These are phyloP conservation scores for Entomortierella lignicola DNA, from an alignment of 192 early-diverging fungal species.

Conservation along the genomic window DNA sequence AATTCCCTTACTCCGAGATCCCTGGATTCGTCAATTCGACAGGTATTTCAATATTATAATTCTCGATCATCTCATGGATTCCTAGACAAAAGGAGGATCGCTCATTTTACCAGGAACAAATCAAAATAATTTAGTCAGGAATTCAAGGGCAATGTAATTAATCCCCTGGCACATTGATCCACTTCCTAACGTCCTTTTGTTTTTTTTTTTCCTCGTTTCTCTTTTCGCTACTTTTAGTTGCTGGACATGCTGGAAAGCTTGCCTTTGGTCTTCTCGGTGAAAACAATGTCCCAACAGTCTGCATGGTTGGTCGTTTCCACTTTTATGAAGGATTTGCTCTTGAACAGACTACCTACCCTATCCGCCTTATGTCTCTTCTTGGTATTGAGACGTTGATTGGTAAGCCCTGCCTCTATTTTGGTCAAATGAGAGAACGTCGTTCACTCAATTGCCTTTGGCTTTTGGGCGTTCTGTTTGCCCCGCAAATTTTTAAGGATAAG, in stretches of 20 bases:
- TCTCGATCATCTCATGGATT: no score
- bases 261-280: conserved; percentile 87
- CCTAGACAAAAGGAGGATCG: no score
- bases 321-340: conserved; percentile 90
- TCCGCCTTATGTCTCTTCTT: conserved; percentile 87
- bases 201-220: conserved; percentile 10
- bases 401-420: conserved; percentile 12
- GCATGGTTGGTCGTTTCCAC: conserved; percentile 92
- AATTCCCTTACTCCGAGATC: conserved; percentile 82
- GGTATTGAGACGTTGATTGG: conserved; percentile 80
- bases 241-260: conserved; percentile 82
- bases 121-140: background rate
- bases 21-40: conserved; percentile 87
- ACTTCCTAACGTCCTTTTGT: no score
- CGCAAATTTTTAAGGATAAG: conserved; percentile 2
- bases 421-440: background rate
- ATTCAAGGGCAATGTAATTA: background rate
- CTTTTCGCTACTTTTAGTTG: conserved; percentile 48
- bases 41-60: conserved; percentile 52
- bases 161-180: no score
- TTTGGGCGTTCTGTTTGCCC: background rate
- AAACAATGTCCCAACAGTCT: conserved; percentile 71
- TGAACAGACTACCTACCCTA: conserved; percentile 83
- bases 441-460: background rate
- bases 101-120: background rate